Base-by-base conservation (phyloP, 306 rosid genomes). In the Gleditsia sinensis region DNA sequence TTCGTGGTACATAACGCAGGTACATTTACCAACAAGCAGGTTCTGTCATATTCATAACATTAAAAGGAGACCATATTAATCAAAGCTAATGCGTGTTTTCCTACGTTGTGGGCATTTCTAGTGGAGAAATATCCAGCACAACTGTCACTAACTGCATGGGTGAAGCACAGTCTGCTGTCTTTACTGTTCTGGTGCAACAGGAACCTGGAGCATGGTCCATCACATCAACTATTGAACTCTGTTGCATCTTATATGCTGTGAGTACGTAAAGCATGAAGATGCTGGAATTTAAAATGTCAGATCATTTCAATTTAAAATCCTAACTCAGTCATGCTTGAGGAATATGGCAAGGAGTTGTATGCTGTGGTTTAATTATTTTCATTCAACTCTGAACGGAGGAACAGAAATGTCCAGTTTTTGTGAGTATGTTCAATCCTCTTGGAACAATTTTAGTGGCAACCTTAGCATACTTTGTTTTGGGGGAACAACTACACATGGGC, bases 1-100 rank as follows among this genome's bases (percentile, higher is more conserved):
- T 42, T 11, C 63, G 6, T 72, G 80, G 83, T 83, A 8, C 78
- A 67, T 81, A 46, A 33, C 75, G 80, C 86, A 86, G 87, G 90
- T 81, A 78, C 13, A 34, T 17, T 6, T 42, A 16, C 37, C 33
- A 13, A 2, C 43, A 8, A 37, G 9, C 23, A 36, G 11, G 17
- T 8, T 59, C 14, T 9, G 7, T 42, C 43, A 37, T 37, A 10
- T 12, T 37, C n/a, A n/a, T 0, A 3, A n/a, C 0, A 46, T 16
- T 16, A 46, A n/a, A 3, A 66, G 9, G 20, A 25, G 14, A 20
- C 21, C 33, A 61, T 34, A 49, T 20, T 0, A 5, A 50, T 16
- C 33, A 64, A 51, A 75, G 25, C 7, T 58, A 7, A 10, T n/a
- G n/a, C n/a, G n/a, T n/a, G n/a, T n/a, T n/a, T 42, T 0, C 19